These are phyloP conservation scores for Jaapia argillacea DNA, from an alignment of 768 basidiomycete genomes.

Conservation along the genomic window DNA sequence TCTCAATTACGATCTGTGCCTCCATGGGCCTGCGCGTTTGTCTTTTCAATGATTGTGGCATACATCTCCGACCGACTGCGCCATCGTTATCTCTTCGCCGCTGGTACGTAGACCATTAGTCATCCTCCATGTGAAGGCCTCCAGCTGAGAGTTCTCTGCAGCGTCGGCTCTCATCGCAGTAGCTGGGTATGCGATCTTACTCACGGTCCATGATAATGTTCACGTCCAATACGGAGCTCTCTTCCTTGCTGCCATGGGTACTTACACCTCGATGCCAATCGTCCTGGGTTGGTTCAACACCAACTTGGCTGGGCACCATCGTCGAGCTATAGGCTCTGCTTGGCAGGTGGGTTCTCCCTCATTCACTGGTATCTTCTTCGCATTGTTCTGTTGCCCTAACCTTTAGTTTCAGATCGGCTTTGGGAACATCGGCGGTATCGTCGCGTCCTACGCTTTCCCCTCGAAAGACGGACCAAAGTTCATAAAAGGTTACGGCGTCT, in stretches of 20 bases:
- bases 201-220: not conserved
- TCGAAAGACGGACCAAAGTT: conserved; percentile 17
- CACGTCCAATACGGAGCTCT: not conserved
- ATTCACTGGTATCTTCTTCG: not conserved
- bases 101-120: not conserved
- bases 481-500: conserved; percentile 16
- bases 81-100: not conserved
- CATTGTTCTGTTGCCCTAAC: too few species aligned
- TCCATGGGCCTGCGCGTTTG: not conserved
- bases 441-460: conserved; percentile 18
- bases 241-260: not conserved
- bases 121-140: not conserved
- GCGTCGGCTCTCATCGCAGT: not conserved
- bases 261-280: conserved; percentile 1
- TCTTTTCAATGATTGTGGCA: not conserved
- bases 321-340: conserved; percentile 16
- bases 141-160: not conserved
- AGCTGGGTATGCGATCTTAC: not conserved
- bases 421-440: conserved; percentile 20
- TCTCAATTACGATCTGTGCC: not conserved
- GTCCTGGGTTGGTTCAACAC: conserved; percentile 13
- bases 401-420: too few species aligned
- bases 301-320: conserved; percentile 14
- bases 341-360: conserved; percentile 10
- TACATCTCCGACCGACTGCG: not conserved